These are phyloP conservation scores for Artemisia princeps DNA, from an alignment of 140 eudicot species.

Conservation along the genomic window DNA sequence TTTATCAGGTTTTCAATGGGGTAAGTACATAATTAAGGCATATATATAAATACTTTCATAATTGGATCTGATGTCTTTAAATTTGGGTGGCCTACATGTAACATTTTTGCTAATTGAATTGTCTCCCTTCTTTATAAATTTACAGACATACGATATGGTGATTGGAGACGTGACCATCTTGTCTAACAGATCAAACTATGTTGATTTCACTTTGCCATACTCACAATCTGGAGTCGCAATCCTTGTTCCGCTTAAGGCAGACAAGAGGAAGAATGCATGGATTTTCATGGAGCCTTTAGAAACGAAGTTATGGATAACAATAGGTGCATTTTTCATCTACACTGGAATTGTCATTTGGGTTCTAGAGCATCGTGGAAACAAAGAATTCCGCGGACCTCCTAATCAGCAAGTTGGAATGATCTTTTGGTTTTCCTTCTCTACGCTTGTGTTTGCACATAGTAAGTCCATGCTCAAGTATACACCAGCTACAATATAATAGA, in stretches of 20 bases:
- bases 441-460: conserved; percentile 52
- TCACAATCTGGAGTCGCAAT: conserved; percentile 36
- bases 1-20: conserved; percentile 27
- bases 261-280: conserved; percentile 29
- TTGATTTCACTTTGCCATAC: conserved; percentile 46
- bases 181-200: conserved; percentile 26
- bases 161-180: conserved; percentile 40
- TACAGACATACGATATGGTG: conserved; percentile 33
- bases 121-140: neutral
- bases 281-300: conserved; percentile 39
- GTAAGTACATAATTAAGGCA: conserved; percentile 10
- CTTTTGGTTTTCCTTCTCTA: conserved; percentile 50
- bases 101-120: neutral
- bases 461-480: conserved; percentile 13
- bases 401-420: conserved; percentile 42
- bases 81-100: neutral
- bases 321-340: conserved; percentile 27
- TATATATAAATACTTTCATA: neutral
- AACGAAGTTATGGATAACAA: conserved; percentile 38
- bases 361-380: conserved; percentile 44
- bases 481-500: neutral
- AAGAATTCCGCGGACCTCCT: conserved; percentile 39
- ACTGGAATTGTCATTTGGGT: conserved; percentile 37
- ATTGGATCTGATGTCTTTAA: neutral
- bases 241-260: conserved; percentile 31